phyloP scores from a whole-genome alignment of 257 asterid species.

The Solanum boliviense region DNA sequence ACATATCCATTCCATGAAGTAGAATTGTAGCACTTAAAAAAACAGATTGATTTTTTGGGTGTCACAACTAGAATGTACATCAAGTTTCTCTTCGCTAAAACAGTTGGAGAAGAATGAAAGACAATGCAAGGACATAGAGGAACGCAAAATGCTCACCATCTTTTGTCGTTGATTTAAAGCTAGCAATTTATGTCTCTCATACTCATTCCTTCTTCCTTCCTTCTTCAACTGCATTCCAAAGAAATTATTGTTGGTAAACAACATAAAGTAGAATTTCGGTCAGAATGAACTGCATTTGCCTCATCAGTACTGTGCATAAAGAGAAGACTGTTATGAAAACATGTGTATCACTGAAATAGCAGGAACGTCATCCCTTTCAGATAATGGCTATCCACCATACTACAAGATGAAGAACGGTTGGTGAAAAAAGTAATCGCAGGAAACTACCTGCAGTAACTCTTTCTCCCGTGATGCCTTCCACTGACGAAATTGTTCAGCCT shows the following conservation, averaged over 20 bases:
- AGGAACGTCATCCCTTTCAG: not conserved
- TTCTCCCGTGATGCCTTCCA: conserved; percentile 99
- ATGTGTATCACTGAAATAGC: not conserved
- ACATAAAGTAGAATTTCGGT: not conserved
- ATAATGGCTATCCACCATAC: not conserved
- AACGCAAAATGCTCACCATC: conserved; percentile 45
- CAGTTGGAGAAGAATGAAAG: not conserved
- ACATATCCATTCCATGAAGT: not conserved
- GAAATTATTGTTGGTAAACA: not conserved
- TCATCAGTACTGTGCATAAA: not conserved
- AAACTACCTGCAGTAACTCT: conserved; percentile 76
- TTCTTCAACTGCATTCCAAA: conserved; percentile 58
- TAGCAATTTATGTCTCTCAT: conserved; percentile 92
- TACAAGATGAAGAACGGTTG: not conserved
- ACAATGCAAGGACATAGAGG: not conserved
- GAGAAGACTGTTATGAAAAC: not conserved
- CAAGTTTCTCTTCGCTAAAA: not conserved
- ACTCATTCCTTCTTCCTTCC: conserved; percentile 97
- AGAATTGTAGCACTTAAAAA: not conserved
- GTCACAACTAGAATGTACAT: not conserved
- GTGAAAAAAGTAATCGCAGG: not conserved
- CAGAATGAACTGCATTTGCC: not conserved
- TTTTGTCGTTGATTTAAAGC: conserved; percentile 97
- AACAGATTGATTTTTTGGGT: not conserved
- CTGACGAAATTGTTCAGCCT: conserved; percentile 94